phyloP scores from a whole-genome alignment of 768 basidiomycete species.

The Fomitopsis serialis region DNA sequence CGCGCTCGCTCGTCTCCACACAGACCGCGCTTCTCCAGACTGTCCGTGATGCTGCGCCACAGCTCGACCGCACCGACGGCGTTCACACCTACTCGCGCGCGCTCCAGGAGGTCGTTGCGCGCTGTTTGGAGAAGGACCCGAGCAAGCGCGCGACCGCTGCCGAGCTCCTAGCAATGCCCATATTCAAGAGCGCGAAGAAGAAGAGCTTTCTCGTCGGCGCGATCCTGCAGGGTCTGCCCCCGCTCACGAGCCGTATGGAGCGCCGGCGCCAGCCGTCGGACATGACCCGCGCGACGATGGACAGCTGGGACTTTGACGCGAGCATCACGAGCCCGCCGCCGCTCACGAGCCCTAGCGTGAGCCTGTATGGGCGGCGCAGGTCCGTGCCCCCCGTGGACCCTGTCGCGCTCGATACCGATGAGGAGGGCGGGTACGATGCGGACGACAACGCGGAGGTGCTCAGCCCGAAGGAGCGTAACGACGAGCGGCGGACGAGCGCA shows the following conservation, averaged over 20 bases:
- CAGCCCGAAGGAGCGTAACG: background rate
- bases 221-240: conserved; percentile 71
- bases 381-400: conserved; percentile 5
- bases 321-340: conserved; percentile 29
- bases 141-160: conserved; percentile 71
- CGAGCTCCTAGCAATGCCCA: conserved; percentile 69
- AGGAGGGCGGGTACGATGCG: conserved; percentile 35
- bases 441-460: background rate
- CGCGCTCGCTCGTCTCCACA: conserved; percentile 72
- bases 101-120: conserved; percentile 80
- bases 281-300: conserved; percentile 46
- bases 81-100: conserved; percentile 69
- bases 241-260: conserved; percentile 69
- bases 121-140: conserved; percentile 84
- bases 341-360: conserved; percentile 24
- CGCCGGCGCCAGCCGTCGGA: conserved; percentile 40
- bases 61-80: conserved; percentile 68
- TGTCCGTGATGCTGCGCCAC: conserved; percentile 74
- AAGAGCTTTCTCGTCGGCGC: conserved; percentile 71
- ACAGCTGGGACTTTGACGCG: conserved; percentile 78
- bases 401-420: conserved; percentile 18
- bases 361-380: conserved; percentile 13
- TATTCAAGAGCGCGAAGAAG: conserved; percentile 79
- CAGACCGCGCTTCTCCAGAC: conserved; percentile 72
- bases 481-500: conserved; percentile 10